Conservation (phyloP, 129 eudicot species). For the Mikania micrantha region DNA sequence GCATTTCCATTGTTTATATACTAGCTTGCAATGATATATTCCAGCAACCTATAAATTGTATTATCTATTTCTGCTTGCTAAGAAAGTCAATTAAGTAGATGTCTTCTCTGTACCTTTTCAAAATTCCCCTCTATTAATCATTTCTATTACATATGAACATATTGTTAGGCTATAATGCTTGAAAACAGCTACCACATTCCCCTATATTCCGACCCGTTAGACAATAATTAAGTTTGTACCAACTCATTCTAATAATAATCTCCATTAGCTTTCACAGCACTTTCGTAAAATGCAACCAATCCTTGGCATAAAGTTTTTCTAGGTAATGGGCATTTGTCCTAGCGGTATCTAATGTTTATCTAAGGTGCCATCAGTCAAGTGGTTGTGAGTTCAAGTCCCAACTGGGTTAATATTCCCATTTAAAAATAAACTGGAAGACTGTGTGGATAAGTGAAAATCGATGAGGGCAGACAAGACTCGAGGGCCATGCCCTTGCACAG, state of each 20-base stretch:
- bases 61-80: neutral
- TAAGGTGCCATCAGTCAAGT: neutral
- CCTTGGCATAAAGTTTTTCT: neutral
- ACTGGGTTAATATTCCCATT: neutral
- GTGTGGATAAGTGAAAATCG: neutral
- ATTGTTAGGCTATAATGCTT: neutral
- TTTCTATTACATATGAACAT: neutral
- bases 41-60: neutral
- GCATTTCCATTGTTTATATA: neutral
- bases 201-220: neutral
- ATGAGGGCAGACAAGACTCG: neutral
- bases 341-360: neutral
- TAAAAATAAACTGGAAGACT: neutral
- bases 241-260: neutral
- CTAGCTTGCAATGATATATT: neutral
- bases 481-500: neutral
- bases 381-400: neutral
- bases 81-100: neutral
- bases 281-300: neutral
- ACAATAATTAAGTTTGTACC: conserved; percentile 6
- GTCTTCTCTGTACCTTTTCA: neutral
- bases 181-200: neutral
- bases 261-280: neutral
- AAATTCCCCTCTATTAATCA: neutral
- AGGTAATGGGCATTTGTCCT: neutral